Conservation (phyloP, 495 filamentous ascomycete species). For the Penicillium alfredii region DNA sequence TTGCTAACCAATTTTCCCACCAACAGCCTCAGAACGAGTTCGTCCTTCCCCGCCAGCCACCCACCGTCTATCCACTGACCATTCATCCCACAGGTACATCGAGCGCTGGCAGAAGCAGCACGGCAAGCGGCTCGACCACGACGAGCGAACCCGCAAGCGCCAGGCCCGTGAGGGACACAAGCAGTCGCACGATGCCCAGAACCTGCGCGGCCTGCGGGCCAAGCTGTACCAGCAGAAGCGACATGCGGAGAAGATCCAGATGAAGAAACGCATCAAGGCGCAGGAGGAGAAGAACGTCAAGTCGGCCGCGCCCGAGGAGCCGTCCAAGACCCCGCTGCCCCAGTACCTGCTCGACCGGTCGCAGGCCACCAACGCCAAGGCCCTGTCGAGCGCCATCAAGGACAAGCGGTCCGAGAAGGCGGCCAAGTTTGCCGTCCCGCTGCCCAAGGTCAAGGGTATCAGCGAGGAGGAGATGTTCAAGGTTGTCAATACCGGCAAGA, state of each 20-base stretch:
- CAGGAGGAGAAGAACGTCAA: slow-evolving; percentile 96
- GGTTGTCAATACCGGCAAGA: slow-evolving; percentile 92
- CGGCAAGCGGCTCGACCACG: slow-evolving; percentile 77
- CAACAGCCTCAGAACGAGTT: slow-evolving; percentile 78
- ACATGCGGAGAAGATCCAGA: slow-evolving; percentile 97
- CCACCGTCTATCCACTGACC: slow-evolving; percentile 11
- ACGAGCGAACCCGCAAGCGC: slow-evolving; percentile 85
- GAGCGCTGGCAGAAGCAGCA: slow-evolving; percentile 81
- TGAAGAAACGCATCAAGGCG: slow-evolving; percentile 91
- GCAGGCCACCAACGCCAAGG: slow-evolving; percentile 83
- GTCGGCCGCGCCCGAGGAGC: slow-evolving; percentile 68
- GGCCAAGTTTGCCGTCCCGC: slow-evolving; percentile 88
- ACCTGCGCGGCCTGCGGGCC: slow-evolving; percentile 81
- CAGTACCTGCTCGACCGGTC: slow-evolving; percentile 86
- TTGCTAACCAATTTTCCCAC: slow-evolving; percentile 12
- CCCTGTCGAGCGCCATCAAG: slow-evolving; percentile 77
- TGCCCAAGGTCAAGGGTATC: slow-evolving; percentile 92
- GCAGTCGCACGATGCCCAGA: slow-evolving; percentile 80
- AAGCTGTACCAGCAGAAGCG: slow-evolving; percentile 94
- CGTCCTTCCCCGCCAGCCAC: slow-evolving; percentile 24
- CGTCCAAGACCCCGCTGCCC: slow-evolving; percentile 68
- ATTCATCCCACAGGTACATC: slow-evolving; percentile 59
- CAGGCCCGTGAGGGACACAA: slow-evolving; percentile 82
- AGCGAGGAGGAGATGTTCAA: slow-evolving; percentile 98
- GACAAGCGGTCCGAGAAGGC: slow-evolving; percentile 87